Base-by-base conservation (phyloP, 2,329 filamentous ascomycete genomes). In the Penicillium sp. region DNA sequence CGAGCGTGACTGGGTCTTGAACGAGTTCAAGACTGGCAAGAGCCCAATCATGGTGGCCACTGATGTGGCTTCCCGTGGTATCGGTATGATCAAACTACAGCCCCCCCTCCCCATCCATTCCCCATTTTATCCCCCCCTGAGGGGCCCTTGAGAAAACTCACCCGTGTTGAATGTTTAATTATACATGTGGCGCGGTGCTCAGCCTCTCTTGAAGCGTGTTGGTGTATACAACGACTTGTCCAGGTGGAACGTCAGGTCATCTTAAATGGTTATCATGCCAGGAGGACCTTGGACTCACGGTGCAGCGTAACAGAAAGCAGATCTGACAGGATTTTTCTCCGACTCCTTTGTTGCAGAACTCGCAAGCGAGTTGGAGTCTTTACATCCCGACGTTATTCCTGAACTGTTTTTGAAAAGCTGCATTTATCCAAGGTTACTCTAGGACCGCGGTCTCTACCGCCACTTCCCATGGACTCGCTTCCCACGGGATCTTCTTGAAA, bases 31-130 rank as follows among this genome's bases (percentile, higher is more conserved):
- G 87, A 90, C 90, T 64, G 92, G 92, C 80, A 97, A 97, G 84
- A 96, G 92, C 81, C 94, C 94, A 75, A 96, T 99, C 86, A 96
- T 99, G 92, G 94, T 99, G 81, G 94, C 94, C 81, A 99, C 94
- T 66, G 94, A 97, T 74, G 94, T 99, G 80, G 94, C 94, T 81
- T 97, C 94, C 75, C 94, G 94, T 92, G 94, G 94, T 91, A 97
- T 99, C 81, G 94, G 94, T 97, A 95, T 96, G 92, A 93, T 89
- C 85, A 81, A 83, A 79, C 60, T 80, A 79, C 76, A 77, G 79
- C 73, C 76, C 77, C 77, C 73, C 71, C 67, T 71, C 71, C 65
- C 63, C 71, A 70, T 65, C 63, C 57, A 56, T 56, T 58, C 63
- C 65, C 62, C 58, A 59, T 14, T 63, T 58, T 58, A 49, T 26